Evolutionary conservation across 805 yeast genomes (phyloP), one percentile per base, ranked within the genome.

Genomic region (Nematodospora valgi): DNA sequence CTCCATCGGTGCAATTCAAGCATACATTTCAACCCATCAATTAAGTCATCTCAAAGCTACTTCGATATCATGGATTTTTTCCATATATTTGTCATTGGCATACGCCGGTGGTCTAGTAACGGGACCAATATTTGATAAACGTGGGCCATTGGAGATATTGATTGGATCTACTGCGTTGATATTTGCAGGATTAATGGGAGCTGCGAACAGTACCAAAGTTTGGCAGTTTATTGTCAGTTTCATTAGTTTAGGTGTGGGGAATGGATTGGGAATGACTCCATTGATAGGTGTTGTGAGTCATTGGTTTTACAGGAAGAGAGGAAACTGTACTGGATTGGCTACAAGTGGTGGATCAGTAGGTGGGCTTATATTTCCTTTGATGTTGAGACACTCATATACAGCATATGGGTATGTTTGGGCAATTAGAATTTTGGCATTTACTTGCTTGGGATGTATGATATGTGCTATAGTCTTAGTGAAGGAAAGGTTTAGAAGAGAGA

Each of bases 301-400:
- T 40, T 82, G 85, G 81, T 82, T 82, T 52, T 58, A 64, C 24
- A 59, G 57, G 25, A 75, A 63, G 41, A 59, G 86, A 41, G 88
- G 82, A 1, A 62, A 43, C 27, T 39, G 80, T 5, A 63, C 79
- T 18, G 85, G 86, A 0, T 45, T 79, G 3, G 82, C 82, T 3
- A 76, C 80, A 39, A 57, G 77, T 58, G 87, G 86, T 4, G 85
- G 85, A 2, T 74, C 82, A 7, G 59, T 78, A 4, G 87, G 86
- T 2, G 88, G 87, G 4, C 62, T 80, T 7, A 49, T 76, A 2
- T 73, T 76, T 52, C 85, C 87, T 1, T 56, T 80, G 29, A 56
- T 76, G 45, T 54, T 79, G 41, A 59, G 72, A 38, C 51, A 61
- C n/a, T 49, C 75, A 32, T 71, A 73, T 41, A 52, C 58, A 1